Percentiles rank a stretch among this genome's conserved stretches.
Conservation (phyloP, 192 early-diverging fungal genomes). For the Nowakowskiella sp. region DNA sequence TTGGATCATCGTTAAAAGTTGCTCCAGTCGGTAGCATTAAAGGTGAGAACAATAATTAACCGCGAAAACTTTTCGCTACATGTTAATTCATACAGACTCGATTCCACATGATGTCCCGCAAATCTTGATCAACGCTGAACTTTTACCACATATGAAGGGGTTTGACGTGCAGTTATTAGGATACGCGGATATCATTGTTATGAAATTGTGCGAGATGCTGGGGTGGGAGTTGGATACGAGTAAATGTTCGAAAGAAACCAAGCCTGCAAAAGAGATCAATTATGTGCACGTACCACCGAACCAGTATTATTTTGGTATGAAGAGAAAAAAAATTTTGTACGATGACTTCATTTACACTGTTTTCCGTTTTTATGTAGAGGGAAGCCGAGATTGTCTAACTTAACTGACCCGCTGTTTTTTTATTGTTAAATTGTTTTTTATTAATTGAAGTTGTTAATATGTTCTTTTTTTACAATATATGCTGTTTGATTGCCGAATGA, state of each 20-base stretch:
- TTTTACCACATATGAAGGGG: conserved; percentile 62
- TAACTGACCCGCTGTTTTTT: too few relatives aligned
- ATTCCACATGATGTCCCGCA: conserved; percentile 78
- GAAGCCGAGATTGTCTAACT: too few relatives aligned
- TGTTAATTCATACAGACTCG: conserved; percentile 28
- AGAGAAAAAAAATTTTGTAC: too few relatives aligned
- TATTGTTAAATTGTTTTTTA: too few relatives aligned
- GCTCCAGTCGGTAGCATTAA: conserved; percentile 89
- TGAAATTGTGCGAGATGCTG: conserved; percentile 60
- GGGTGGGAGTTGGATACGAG: conserved; percentile 61
- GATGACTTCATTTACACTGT: too few relatives aligned
- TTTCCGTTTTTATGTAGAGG: too few relatives aligned
- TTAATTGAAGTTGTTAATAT: too few relatives aligned
- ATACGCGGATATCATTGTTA: conserved; percentile 75
- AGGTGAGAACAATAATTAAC: conserved; percentile 29
- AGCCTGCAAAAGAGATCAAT: not conserved
- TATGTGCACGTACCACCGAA: not conserved
- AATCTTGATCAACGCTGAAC: conserved; percentile 86
- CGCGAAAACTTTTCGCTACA: conserved; percentile 1
- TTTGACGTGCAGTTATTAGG: conserved; percentile 89
- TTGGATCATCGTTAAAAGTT: conserved; percentile 93
- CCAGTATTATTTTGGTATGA: too few relatives aligned
- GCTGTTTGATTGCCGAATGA: too few relatives aligned
- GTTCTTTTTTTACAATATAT: too few relatives aligned
- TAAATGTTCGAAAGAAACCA: not conserved